phyloP scores from a whole-genome alignment of 176 grass and related monocot species.

The Echinochloa phyllopogon region DNA sequence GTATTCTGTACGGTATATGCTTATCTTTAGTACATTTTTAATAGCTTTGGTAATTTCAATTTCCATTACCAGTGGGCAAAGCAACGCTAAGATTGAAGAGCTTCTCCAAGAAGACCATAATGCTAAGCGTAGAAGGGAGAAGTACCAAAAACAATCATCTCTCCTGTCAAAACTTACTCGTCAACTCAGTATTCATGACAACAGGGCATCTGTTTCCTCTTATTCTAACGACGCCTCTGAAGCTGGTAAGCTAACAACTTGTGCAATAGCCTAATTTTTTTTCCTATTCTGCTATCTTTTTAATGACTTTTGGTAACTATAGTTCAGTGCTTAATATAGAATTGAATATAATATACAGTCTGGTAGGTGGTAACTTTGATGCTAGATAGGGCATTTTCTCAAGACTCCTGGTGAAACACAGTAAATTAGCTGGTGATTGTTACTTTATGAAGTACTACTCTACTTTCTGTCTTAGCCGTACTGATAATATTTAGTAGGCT shows the following conservation, averaged over 20 bases:
- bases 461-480: background rate
- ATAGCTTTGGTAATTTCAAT: conserved; percentile 24
- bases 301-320: background rate
- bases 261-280: background rate
- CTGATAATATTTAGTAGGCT: background rate
- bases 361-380: background rate
- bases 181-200: conserved; percentile 89
- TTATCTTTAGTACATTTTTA: conserved; percentile 1
- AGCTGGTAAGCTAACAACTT: conserved; percentile 54
- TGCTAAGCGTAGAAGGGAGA: conserved; percentile 77
- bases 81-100: conserved; percentile 85
- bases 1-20: background rate
- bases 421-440: conserved; percentile 19
- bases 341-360: background rate
- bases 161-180: conserved; percentile 91
- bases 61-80: conserved; percentile 68
- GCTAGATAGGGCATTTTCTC: background rate
- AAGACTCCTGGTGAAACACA: background rate
- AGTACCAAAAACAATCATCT: conserved; percentile 88
- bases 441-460: background rate
- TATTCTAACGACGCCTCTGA: conserved; percentile 59
- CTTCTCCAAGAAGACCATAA: conserved; percentile 94
- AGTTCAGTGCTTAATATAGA: background rate
- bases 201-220: conserved; percentile 67
- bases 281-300: background rate